Evolutionary conservation across 163 green algal species (phyloP).

Genomic region (Chlorella variabilis): DNA sequence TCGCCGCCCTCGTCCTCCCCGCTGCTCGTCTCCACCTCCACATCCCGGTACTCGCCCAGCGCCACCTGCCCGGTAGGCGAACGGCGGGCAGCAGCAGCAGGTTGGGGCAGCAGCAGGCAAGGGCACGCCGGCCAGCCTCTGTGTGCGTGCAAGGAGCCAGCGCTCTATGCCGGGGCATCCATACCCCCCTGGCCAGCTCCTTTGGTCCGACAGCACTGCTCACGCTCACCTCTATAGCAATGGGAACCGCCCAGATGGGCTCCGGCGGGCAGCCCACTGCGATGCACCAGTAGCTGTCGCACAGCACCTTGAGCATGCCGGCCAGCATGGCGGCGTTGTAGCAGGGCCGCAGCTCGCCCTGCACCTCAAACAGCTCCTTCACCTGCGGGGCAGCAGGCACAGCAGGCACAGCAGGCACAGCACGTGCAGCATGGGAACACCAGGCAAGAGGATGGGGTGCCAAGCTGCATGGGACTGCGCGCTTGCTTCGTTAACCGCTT

Average conservation of each 20-base stretch:
- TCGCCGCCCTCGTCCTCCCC: background rate
- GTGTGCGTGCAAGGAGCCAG: no score
- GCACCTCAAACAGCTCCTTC: constrained; percentile 29
- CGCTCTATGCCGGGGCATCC: no score
- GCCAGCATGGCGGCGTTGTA: background rate
- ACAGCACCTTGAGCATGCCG: constrained; percentile 19
- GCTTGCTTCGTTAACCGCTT: no score
- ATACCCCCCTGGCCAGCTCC: no score
- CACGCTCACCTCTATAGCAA: background rate
- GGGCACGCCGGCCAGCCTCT: no score
- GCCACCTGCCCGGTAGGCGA: constrained; percentile 10
- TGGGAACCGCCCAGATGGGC: constrained; percentile 9
- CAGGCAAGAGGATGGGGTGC: no score
- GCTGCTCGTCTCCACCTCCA: constrained; percentile 5
- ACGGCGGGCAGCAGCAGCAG: background rate
- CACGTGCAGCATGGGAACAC: no score
- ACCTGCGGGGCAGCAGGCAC: background rate
- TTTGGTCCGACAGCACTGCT: no score
- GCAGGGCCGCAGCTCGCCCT: constrained; percentile 14
- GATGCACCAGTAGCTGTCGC: constrained; percentile 20
- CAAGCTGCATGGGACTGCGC: no score
- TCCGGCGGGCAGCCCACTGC: constrained; percentile 32
- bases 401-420: background rate
- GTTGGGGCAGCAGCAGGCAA: no score
- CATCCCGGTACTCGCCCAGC: constrained; percentile 24